A percentile compares a stretch with the other conserved stretches of the same genome.
Evolutionary conservation across 2,329 filamentous ascomycete genomes (phyloP).

Genomic region (Nannizziopsis arthrosporioides): DNA sequence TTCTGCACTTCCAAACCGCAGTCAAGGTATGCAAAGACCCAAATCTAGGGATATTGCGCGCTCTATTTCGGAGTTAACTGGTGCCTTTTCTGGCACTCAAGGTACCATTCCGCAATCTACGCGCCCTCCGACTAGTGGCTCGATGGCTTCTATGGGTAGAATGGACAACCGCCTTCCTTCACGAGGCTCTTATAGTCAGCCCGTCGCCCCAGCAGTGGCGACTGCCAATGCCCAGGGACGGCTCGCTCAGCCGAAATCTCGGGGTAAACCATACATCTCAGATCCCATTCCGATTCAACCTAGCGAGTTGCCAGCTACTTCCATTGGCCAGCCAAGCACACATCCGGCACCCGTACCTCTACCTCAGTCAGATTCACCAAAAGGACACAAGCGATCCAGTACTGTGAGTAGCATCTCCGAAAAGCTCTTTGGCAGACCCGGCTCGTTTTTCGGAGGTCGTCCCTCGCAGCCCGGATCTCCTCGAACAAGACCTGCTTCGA

Average conservation of each 20-base stretch:
- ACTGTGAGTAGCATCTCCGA: constrained; percentile 72
- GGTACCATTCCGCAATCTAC: constrained; percentile 35
- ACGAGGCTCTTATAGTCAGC: constrained; percentile 74
- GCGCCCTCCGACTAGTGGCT: constrained; percentile 71
- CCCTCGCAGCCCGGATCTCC: constrained; percentile 25
- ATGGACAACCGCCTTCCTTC: constrained; percentile 51
- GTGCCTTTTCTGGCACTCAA: constrained; percentile 38
- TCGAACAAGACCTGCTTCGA: constrained; percentile 38
- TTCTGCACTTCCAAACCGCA: constrained; percentile 16
- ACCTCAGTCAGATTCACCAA: constrained; percentile 38
- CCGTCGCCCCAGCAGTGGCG: constrained; percentile 73
- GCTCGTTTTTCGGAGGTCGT: constrained; percentile 62
- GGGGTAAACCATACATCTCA: constrained; percentile 61
- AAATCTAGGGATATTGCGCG: constrained; percentile 42
- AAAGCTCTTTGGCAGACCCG: constrained; percentile 72
- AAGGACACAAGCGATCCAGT: constrained; percentile 55
- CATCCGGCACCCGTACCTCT: constrained; percentile 47
- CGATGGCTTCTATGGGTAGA: constrained; percentile 52
- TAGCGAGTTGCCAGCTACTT: constrained; percentile 38
- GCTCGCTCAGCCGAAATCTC: constrained; percentile 64
- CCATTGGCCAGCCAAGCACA: constrained; percentile 50
- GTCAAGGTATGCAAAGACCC: constrained; percentile 29
- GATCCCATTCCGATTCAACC: constrained; percentile 50
- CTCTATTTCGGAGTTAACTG: constrained; percentile 47
- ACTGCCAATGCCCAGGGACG: constrained; percentile 81